Evolutionary conservation across 2,329 filamentous ascomycete species (phyloP), one percentile per base, ranked within the genome.

Genomic region (Penicillium olsonii): DNA sequence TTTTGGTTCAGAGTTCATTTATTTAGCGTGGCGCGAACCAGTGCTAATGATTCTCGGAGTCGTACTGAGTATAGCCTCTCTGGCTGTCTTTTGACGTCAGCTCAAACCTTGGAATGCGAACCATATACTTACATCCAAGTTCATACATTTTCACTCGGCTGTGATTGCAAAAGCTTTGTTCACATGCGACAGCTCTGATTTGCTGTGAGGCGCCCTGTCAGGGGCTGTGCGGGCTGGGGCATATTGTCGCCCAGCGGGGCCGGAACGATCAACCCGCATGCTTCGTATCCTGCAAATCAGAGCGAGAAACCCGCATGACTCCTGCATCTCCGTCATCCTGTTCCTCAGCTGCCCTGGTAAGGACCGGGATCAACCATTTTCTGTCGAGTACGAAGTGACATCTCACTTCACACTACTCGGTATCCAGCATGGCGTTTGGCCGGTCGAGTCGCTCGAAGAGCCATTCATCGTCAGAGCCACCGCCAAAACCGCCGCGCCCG

Each of bases 401-500:
- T 11, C 18, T 2, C 4, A 31, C n/a, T 37, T 20, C 4, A 29
- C 12, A 22, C 2, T 20, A 11, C 20, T 19, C 27, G 19, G 4
- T 37, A 38, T n/a, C 26, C 26, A 34, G 14, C n/a, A 49, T 49
- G 46, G 41, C 19, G 8, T 49, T 49, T 40, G 41, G 41, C 3
- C 34, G 20, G 26, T 49, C 35, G 1, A 27, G 15, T 27, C 41
- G 20, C 17, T 35, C 46, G 15, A 29, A 10, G 20, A 45, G 41
- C 34, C 11, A 26, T 1, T 34, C 46, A 9, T 45, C 41, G 17
- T 27, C 46, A 29, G 29, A 20, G 9, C 46, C 46, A 9, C 46
- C 46, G 1, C 41, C 41, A 22, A 49, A 49, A 45, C 41, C 46
- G 26, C 46, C 46, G 18, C 46, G 46, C 19, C 46, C 41, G 27